Evolutionary conservation across 2,329 filamentous ascomycete species (phyloP).

Genomic region (Dissoconium aciculare): DNA sequence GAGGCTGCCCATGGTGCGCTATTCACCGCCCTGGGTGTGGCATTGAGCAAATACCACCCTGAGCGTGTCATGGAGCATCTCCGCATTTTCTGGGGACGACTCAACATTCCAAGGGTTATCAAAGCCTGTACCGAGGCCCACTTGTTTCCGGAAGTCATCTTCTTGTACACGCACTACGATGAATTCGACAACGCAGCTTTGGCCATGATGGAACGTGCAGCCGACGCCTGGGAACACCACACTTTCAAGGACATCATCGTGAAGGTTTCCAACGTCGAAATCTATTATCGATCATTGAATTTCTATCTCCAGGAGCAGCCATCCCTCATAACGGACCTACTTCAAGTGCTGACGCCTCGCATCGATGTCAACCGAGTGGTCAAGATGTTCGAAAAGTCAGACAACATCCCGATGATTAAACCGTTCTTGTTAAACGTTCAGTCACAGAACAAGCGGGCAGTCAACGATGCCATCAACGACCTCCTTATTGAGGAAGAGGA

Average conservation of each 20-base stretch:
- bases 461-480: constrained; percentile 97
- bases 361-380: constrained; percentile 99
- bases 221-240: constrained; percentile 98
- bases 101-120: constrained; percentile 97
- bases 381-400: constrained; percentile 95
- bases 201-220: constrained; percentile 92
- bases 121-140: constrained; percentile 84
- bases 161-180: constrained; percentile 96
- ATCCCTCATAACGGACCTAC: constrained; percentile 82
- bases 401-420: constrained; percentile 96
- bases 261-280: constrained; percentile 96
- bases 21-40: constrained; percentile 87
- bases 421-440: constrained; percentile 96
- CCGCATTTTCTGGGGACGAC: constrained; percentile 93
- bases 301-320: constrained; percentile 98
- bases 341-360: constrained; percentile 79
- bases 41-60: constrained; percentile 84
- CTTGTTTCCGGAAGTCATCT: constrained; percentile 93
- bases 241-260: constrained; percentile 98
- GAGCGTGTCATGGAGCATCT: constrained; percentile 97
- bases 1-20: constrained; percentile 81
- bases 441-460: constrained; percentile 90
- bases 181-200: constrained; percentile 95
- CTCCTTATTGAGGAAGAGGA: constrained; percentile 96
- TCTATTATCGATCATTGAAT: constrained; percentile 93